Conservation (phyloP, 2,329 filamentous ascomycete species). For the Sporothrix inflata region DNA sequence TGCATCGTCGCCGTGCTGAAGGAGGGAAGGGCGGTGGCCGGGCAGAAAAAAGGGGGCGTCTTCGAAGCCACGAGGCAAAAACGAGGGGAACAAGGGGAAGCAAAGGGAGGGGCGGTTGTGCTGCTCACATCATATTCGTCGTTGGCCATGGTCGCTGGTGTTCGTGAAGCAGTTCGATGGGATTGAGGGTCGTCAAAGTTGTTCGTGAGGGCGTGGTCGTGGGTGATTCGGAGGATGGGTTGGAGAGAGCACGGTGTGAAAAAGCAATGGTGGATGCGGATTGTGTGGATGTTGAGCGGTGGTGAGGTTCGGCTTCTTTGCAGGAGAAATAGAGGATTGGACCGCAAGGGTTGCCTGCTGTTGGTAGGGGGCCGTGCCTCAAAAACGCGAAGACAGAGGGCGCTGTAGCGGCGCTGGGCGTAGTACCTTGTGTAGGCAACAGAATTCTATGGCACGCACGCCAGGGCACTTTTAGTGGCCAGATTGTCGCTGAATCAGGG, state of each 20-base stretch:
- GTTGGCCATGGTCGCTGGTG: conserved; percentile 75
- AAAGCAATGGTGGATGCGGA: conserved; percentile 21
- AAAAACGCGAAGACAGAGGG: neutral
- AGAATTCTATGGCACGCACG: neutral
- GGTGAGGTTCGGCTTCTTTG: conserved; percentile 17
- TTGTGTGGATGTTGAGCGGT: conserved; percentile 22
- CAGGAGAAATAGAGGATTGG: conserved; percentile 1
- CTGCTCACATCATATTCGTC: conserved; percentile 97
- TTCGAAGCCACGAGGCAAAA: conserved; percentile 14
- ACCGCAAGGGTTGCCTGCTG: neutral
- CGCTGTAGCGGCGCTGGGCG: neutral
- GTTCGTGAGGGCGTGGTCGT: conserved; percentile 20
- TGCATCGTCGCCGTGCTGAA: neutral
- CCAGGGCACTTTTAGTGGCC: neutral
- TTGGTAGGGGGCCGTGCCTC: neutral
- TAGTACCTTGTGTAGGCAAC: neutral
- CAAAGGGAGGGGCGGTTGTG: conserved; percentile 8
- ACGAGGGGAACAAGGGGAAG: conserved; percentile 13
- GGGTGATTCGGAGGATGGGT: conserved; percentile 12
- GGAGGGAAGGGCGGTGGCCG: conserved; percentile 11
- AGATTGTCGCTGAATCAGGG: conserved; percentile 18
- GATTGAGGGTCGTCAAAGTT: neutral
- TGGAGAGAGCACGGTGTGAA: conserved; percentile 25
- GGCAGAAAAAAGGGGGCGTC: conserved; percentile 12
- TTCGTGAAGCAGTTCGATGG: neutral